These are phyloP conservation scores for Butyriboletus loyo DNA, from an alignment of 768 basidiomycete genomes.

Conservation along the genomic window DNA sequence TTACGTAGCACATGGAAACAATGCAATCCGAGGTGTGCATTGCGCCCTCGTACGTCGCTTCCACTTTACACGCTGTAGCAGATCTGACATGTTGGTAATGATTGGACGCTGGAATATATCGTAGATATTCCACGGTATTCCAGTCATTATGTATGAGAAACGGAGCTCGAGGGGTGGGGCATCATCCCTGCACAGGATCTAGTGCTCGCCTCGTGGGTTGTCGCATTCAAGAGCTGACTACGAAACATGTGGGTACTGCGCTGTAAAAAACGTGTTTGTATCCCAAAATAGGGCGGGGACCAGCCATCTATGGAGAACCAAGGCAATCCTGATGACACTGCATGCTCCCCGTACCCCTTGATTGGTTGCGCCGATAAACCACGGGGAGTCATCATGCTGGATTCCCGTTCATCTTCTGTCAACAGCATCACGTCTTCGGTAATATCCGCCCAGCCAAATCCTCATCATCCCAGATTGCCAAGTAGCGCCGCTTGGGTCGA, in stretches of 20 bases:
- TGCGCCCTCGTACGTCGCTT: slow-evolving; percentile 23
- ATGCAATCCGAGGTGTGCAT: slow-evolving; percentile 21
- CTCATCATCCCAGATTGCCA: slow-evolving; percentile 22
- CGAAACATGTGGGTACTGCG: slow-evolving; percentile 32
- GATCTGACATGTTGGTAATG: slow-evolving; percentile 20
- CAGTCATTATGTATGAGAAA: slow-evolving; percentile 31
- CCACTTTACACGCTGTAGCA: slow-evolving; percentile 18
- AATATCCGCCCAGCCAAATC: slow-evolving; percentile 30
- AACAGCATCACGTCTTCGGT: slow-evolving; percentile 33
- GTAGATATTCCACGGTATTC: slow-evolving; percentile 25
- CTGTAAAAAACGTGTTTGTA: slow-evolving; percentile 32
- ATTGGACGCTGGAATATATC: slow-evolving; percentile 21
- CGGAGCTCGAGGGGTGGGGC: slow-evolving; percentile 21
- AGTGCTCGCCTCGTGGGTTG: slow-evolving; percentile 30
- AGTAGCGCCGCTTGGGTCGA: slow-evolving; percentile 22
- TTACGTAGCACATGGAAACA: slow-evolving; percentile 27
- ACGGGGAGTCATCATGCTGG: slow-evolving; percentile 32
- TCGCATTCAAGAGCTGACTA: slow-evolving; percentile 17
- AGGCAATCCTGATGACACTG: slow-evolving; percentile 25
- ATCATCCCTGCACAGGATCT: slow-evolving; percentile 22
- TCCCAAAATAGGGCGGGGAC: slow-evolving; percentile 26
- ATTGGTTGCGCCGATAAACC: slow-evolving; percentile 32
- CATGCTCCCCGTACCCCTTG: slow-evolving; percentile 29
- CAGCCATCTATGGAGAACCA: slow-evolving; percentile 15
- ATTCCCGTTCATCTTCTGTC: slow-evolving; percentile 33